Base-by-base conservation (phyloP, 2,329 filamentous ascomycete species). In the Neoascochyta sp. region DNA sequence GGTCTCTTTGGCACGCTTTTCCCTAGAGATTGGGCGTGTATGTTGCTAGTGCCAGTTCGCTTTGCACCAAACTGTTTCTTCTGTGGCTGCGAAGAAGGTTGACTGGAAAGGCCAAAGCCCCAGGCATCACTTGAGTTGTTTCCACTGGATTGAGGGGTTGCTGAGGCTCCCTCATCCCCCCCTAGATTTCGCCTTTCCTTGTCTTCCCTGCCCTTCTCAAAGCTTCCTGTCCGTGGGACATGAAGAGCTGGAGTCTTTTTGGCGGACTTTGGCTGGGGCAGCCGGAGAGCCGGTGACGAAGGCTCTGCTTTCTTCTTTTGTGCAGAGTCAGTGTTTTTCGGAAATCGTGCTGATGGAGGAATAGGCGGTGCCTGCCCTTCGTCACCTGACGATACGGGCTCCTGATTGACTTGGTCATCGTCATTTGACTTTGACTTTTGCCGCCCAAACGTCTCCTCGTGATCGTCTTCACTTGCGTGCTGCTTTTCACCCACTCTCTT, bases 401-500 rank as follows among this genome's bases (percentile, higher is more conserved):
- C 50, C 1, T 41, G 41, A 22, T 42, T 25, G 16, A 54, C 35
- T 14, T 36, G n/a, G n/a, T n/a, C n/a, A n/a, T n/a, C n/a, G n/a
- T n/a, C n/a, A n/a, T n/a, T n/a, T n/a, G n/a, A n/a, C n/a, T n/a
- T n/a, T n/a, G n/a, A n/a, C n/a, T n/a, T n/a, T n/a, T n/a, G n/a
- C n/a, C n/a, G n/a, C n/a, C n/a, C n/a, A n/a, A n/a, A n/a, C n/a
- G n/a, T 27, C 15, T 61, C 53, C 15, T 60, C 55, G 28, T 68
- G 64, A 25, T 67, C 57, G 1, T 63, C 47, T 4, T 47, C 33
- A 5, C 39, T 53, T 11, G 64, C 65, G 45, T 68, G 62, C 16
- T 43, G 43, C 32, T 55, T 57, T 17, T 53, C 51, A 1, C 36
- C 26, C 4, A 67, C 62, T 5, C 9, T 50, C 7, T 32, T 34